phyloP scores from a whole-genome alignment of 352 stramenopile genomes.

The Sclerospora graminicola region DNA sequence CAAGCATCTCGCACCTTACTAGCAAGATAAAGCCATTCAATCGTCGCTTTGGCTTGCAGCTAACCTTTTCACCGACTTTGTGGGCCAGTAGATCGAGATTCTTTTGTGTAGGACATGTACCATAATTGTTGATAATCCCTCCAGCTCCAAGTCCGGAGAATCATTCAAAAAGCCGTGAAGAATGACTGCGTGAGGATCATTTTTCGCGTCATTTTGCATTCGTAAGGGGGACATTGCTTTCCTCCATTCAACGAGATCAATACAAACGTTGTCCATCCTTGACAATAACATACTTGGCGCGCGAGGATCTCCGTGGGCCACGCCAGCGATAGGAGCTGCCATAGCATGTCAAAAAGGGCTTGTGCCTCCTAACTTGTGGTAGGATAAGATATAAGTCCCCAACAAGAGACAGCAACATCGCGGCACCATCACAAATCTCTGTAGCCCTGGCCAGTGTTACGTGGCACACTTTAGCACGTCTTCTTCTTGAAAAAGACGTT shows the following conservation, averaged over 20 bases:
- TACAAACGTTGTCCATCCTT: slow-evolving; percentile 11
- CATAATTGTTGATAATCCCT: slow-evolving; percentile 13
- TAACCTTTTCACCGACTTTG: slow-evolving; percentile 1
- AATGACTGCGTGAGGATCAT: slow-evolving; percentile 22
- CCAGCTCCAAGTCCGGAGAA: slow-evolving; percentile 4
- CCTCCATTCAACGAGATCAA: slow-evolving; percentile 24
- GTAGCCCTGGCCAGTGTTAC: slow-evolving; percentile 8
- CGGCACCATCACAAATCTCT: slow-evolving; percentile 13
- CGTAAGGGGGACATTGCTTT: slow-evolving; percentile 12
- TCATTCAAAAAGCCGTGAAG: slow-evolving; percentile 5
- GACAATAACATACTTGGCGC: slow-evolving; percentile 26
- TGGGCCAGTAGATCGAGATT: slow-evolving; percentile 16
- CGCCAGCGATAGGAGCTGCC: slow-evolving; percentile 15
- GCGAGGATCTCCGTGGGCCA: slow-evolving; percentile 25
- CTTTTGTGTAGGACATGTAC: slow-evolving; percentile 9
- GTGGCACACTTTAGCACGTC: slow-evolving; percentile 9
- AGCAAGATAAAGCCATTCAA: too few relatives aligned
- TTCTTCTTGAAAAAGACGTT: slow-evolving; percentile 14
- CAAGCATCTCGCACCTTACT: too few relatives aligned
- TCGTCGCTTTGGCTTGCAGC: not conserved
- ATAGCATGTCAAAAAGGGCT: slow-evolving; percentile 17
- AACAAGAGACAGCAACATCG: slow-evolving; percentile 22
- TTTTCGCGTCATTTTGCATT: slow-evolving; percentile 17
- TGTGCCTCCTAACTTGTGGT: slow-evolving; percentile 17
- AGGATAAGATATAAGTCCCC: slow-evolving; percentile 19